Evolutionary conservation across 2,329 filamentous ascomycete genomes (phyloP), one percentile per base, ranked within the genome.

Genomic region (Whalleya microplaca): DNA sequence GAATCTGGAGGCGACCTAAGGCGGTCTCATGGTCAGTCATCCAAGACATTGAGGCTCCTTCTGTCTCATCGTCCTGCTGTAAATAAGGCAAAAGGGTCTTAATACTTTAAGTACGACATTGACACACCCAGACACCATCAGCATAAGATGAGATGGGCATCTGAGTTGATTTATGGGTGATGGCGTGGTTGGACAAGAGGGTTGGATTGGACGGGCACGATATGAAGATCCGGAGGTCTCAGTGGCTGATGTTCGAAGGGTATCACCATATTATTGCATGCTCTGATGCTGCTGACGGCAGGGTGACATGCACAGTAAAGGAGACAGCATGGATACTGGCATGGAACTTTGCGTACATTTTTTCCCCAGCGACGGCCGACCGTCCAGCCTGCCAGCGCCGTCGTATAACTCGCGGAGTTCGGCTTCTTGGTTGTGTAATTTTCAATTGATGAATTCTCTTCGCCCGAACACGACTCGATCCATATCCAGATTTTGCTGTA

Each of bases 301-400:
- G 52, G 61, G 61, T 60, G 56, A 37, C 48, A 58, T 63, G 58
- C 61, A 66, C 64, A 66, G 64, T 66, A 61, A 59, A 61, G 58
- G 55, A 63, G 56, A 50, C 20, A 37, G 27, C 40, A 54, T 57
- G 58, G 62, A 53, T 55, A 66, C 65, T 66, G 61, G 54, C 50
- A 44, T 32, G 56, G 48, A 58, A 61, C 63, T 56, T 64, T 55
- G 41, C 21, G 23, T 9, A 27, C 52, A 51, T 41, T 49, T 55
- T 53, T 63, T 47, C 57, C 49, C 51, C 54, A 45, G 52, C 41
- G 29, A 27, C 21, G 50, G 44, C 27, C 44, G 41, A n/a, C n/a
- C n/a, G n/a, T n/a, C n/a, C n/a, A n/a, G n/a, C n/a, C n/a, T n/a
- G n/a, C n/a, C n/a, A n/a, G n/a, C n/a, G n/a, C n/a, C n/a, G n/a